Conservation (phyloP, 1,284 basidiomycete species). For the Trametes pubescens region DNA sequence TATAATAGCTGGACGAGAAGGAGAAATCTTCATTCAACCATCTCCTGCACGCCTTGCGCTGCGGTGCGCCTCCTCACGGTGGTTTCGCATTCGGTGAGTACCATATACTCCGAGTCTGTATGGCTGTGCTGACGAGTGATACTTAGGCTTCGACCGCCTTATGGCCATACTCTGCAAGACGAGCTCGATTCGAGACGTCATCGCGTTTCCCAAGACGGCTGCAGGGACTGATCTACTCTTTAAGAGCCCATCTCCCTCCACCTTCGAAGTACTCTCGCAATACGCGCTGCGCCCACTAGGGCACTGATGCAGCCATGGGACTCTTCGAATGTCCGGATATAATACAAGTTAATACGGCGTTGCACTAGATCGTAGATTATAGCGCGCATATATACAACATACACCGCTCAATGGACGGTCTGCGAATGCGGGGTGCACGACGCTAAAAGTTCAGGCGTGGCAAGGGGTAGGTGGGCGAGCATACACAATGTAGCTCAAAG, state of each 20-base stretch:
- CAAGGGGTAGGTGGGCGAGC: neutral
- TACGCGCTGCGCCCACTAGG: conserved; percentile 61
- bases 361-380: conserved; percentile 29
- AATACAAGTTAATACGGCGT: conserved; percentile 10
- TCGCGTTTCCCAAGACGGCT: conserved; percentile 94
- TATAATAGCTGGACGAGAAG: conserved; percentile 66
- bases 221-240: conserved; percentile 89
- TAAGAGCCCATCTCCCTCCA: conserved; percentile 79
- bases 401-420: neutral
- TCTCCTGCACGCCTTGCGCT: conserved; percentile 84
- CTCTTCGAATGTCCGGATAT: neutral
- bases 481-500: conserved; percentile 9
- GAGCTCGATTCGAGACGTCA: conserved; percentile 91
- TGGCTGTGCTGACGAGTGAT: conserved; percentile 20
- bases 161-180: conserved; percentile 90
- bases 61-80: conserved; percentile 95
- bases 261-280: conserved; percentile 62
- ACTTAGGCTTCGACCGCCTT: conserved; percentile 88
- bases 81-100: conserved; percentile 87
- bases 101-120: conserved; percentile 9
- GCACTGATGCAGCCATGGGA: neutral
- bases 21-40: conserved; percentile 86
- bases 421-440: neutral
- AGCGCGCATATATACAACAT: conserved; percentile 29
- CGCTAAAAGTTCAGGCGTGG: neutral